A percentile compares a stretch with the other conserved stretches of the same genome.
These are phyloP conservation scores for Ogataea polymorpha DNA, from an alignment of 805 yeast genomes.

Conservation along the genomic window DNA sequence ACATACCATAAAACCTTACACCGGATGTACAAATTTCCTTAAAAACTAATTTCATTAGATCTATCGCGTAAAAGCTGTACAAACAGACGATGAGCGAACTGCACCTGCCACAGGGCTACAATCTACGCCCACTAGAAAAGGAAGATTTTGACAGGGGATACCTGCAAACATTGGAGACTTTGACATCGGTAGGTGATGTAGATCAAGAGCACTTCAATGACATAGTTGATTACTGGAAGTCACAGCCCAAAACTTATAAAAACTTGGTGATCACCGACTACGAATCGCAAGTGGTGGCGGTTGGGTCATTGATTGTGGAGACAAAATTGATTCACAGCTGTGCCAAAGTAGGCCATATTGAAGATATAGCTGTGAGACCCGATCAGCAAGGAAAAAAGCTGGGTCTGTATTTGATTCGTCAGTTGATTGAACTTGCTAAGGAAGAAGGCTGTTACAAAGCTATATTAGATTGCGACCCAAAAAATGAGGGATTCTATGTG, in stretches of 20 bases:
- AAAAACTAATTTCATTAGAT: not conserved
- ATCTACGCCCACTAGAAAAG: conserved; percentile 52
- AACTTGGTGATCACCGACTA: conserved; percentile 64
- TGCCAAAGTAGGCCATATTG: conserved; percentile 89
- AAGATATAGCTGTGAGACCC: conserved; percentile 79
- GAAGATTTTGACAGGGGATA: conserved; percentile 64
- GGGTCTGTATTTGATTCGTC: conserved; percentile 65
- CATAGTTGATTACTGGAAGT: conserved; percentile 58
- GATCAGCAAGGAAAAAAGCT: conserved; percentile 80
- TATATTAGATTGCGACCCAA: conserved; percentile 83
- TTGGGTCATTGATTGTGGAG: conserved; percentile 81
- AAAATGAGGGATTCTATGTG: conserved; percentile 80
- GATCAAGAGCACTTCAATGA: conserved; percentile 45
- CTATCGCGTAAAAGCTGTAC: conserved; percentile 2
- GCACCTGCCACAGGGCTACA: conserved; percentile 61
- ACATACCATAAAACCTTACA: not conserved
- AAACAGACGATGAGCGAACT: conserved; percentile 1
- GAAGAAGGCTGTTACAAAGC: conserved; percentile 77
- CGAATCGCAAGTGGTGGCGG: conserved; percentile 62
- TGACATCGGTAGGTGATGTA: conserved; percentile 83
- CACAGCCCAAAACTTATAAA: conserved; percentile 52
- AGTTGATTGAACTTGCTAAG: conserved; percentile 58
- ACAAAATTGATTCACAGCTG: conserved; percentile 78
- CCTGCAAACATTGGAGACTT: conserved; percentile 55
- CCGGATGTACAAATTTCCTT: not conserved